Evolutionary conservation across 805 yeast genomes (phyloP), one percentile per base, ranked within the genome.

Genomic region (Ogataea corticis): DNA sequence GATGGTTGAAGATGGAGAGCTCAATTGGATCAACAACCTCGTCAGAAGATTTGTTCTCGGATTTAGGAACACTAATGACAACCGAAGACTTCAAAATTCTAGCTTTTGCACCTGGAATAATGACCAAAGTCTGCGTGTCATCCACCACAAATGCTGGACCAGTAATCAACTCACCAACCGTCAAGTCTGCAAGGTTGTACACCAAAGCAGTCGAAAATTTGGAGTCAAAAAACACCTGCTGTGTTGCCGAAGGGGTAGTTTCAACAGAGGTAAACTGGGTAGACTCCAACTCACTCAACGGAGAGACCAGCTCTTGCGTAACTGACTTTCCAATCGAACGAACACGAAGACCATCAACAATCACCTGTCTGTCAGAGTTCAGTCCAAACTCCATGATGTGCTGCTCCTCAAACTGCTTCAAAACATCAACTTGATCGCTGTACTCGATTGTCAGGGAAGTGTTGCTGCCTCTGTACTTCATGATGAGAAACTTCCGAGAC

Each of bases 401-500:
- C 43, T 71, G 67, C 12, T 70, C 67, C 32, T 73, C 65, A 59
- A 85, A 87, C 36, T 70, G 69, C 27, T 65, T 55, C 12, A 61
- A 52, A 51, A 74, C 74, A 15, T 68, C 65, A 16, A 30, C 34
- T 7, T 7, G 27, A 28, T n/a, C 55, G 54, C 14, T 58, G 62
- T 13, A 54, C 50, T n/a, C 46, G 15, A 85, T 77, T 85, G 89
- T 85, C 49, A 91, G 66, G 31, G 85, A 82, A 2, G 96, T 85
- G 58, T 90, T 96, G 18, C 96, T 85, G 4, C 97, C 97, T 50
- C 79, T 79, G 62, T 86, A 90, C 57, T 92, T 76, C 73, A 89
- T 69, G 61, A 88, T 89, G 48, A 90, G 68, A 51, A 81, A 77
- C 0, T 86, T 84, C 62, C 87, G 94, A 1, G 51, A 53, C 2